Conservation (phyloP, 352 stramenopile species). For the Phytophthora lateralis region DNA sequence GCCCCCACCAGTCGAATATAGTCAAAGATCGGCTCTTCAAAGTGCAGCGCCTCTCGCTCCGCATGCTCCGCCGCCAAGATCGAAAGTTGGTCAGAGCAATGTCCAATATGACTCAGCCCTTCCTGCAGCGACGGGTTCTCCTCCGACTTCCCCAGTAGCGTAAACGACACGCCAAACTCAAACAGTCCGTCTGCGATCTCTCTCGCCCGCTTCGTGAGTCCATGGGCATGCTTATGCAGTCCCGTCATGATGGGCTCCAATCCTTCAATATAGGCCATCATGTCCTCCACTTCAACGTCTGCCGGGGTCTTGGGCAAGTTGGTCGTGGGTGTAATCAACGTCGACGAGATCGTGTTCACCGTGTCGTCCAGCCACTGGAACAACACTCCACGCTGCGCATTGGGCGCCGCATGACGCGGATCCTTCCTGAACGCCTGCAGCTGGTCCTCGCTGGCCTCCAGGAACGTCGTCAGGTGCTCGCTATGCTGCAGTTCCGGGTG, state of each 20-base stretch:
- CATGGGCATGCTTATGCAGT: conserved; percentile 93
- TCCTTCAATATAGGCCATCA: conserved; percentile 95
- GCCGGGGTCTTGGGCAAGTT: conserved; percentile 87
- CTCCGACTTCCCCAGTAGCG: conserved; percentile 93
- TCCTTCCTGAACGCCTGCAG: conserved; percentile 70
- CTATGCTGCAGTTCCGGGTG: conserved; percentile 88
- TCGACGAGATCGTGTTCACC: conserved; percentile 83
- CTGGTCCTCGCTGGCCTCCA: conserved; percentile 80
- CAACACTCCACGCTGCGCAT: conserved; percentile 57
- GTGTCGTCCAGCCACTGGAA: conserved; percentile 92
- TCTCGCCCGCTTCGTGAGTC: conserved; percentile 92
- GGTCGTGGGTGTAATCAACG: conserved; percentile 50
- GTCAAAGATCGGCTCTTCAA: conserved; percentile 96
- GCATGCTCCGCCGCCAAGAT: conserved; percentile 93
- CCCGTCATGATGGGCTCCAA: conserved; percentile 96
- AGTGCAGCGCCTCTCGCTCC: conserved; percentile 91
- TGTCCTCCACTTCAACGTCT: conserved; percentile 95
- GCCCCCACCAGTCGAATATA: conserved; percentile 96
- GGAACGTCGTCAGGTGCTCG: conserved; percentile 83
- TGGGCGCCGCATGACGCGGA: conserved; percentile 52
- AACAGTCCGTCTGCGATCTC: conserved; percentile 97
- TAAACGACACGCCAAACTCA: conserved; percentile 97
- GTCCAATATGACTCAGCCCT: conserved; percentile 91
- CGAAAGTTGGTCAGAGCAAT: conserved; percentile 92
- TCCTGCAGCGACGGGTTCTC: conserved; percentile 93